Conservation (phyloP, 306 rosid species). For the Rosa persica region DNA sequence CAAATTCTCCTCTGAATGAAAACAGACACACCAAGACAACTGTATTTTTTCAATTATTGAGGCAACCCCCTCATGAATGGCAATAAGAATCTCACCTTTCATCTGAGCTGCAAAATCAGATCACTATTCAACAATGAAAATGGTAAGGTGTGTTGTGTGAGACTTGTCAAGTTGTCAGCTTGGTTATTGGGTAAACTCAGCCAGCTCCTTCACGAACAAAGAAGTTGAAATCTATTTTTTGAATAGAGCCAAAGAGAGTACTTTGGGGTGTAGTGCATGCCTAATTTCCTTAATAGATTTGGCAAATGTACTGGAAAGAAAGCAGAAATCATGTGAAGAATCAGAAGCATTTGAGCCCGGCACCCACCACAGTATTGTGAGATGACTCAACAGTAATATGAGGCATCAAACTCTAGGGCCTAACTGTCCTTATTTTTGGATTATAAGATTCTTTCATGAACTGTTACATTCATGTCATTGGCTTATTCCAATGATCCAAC, state of each 20-base stretch:
- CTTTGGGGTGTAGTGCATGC: neutral
- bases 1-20: neutral
- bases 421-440: neutral
- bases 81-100: neutral
- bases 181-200: neutral
- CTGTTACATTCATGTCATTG: neutral
- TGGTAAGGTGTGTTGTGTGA: neutral
- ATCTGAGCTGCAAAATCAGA: neutral
- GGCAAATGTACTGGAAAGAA: neutral
- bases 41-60: constrained; percentile 5
- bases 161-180: neutral
- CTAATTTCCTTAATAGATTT: neutral
- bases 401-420: neutral
- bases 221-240: neutral
- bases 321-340: neutral
- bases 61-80: constrained; percentile 7
- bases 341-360: neutral
- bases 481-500: no score
- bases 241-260: neutral
- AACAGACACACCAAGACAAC: constrained; percentile 12
- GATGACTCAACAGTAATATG: neutral
- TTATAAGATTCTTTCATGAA: neutral
- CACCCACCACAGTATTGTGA: neutral
- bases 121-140: neutral
- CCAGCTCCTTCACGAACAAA: neutral